These are phyloP conservation scores for Phytophthora hibernalis DNA, from an alignment of 352 stramenopile species.

Conservation along the genomic window DNA sequence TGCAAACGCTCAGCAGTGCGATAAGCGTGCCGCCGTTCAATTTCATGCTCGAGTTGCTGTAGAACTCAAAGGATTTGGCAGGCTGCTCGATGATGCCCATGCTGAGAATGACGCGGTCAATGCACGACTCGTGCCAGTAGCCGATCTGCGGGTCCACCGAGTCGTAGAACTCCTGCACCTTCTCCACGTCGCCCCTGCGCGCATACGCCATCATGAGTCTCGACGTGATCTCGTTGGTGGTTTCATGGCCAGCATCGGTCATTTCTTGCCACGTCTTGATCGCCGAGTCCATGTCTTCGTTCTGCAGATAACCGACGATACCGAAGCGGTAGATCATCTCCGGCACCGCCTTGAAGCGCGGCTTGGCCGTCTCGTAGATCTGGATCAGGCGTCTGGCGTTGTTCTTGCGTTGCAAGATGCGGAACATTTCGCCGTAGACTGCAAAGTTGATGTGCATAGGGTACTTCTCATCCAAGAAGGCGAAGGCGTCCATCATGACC, in stretches of 20 bases:
- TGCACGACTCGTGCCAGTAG: conserved; percentile 70
- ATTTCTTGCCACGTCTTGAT: conserved; percentile 62
- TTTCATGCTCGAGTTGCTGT: conserved; percentile 84
- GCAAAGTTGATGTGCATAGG: conserved; percentile 61
- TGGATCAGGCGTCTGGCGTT: conserved; percentile 47
- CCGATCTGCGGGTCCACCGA: conserved; percentile 67
- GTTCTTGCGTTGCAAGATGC: conserved; percentile 49
- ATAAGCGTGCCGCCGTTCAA: conserved; percentile 76
- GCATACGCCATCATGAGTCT: conserved; percentile 66
- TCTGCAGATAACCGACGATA: conserved; percentile 64
- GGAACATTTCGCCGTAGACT: conserved; percentile 72
- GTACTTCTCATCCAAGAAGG: conserved; percentile 53
- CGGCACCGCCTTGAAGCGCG: conserved; percentile 53
- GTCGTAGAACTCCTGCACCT: conserved; percentile 61
- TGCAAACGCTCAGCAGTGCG: conserved; percentile 72
- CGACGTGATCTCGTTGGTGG: conserved; percentile 76
- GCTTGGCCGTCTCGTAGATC: conserved; percentile 57
- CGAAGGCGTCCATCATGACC: conserved; percentile 63
- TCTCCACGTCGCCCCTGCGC: conserved; percentile 47
- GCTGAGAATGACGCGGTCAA: conserved; percentile 75
- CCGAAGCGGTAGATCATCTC: conserved; percentile 81
- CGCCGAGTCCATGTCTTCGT: conserved; percentile 53
- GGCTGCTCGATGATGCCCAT: conserved; percentile 72
- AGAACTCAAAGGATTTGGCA: conserved; percentile 76
- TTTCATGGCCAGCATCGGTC: conserved; percentile 54